Evolutionary conservation across 2,329 filamentous ascomycete genomes (phyloP).

Genomic region (Apiospora sp.): DNA sequence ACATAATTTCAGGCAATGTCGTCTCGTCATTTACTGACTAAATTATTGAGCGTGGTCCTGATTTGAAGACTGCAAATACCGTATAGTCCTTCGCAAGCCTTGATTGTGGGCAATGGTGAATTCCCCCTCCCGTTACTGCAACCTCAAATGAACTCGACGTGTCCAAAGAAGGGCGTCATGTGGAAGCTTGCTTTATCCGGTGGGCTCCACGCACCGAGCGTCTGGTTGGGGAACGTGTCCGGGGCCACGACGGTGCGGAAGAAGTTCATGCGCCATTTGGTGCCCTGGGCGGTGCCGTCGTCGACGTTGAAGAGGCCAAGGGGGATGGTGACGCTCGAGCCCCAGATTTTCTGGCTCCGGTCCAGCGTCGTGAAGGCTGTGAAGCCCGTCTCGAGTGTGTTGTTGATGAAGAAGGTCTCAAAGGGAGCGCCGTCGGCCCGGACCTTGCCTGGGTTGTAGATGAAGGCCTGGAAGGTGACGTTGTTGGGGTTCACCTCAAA

Average conservation of each 20-base stretch:
- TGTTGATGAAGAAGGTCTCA: conserved; percentile 51
- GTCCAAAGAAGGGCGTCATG: conserved; percentile 40
- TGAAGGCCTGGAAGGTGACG: conserved; percentile 58
- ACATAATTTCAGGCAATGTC: background rate
- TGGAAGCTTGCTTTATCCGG: conserved; percentile 57
- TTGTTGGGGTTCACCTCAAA: conserved; percentile 61
- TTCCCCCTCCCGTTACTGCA: background rate
- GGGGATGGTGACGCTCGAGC: conserved; percentile 51
- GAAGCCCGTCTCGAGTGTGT: conserved; percentile 52
- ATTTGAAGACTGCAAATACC: background rate
- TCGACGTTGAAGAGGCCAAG: conserved; percentile 60
- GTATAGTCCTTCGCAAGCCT: background rate
- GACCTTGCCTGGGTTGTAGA: conserved; percentile 59
- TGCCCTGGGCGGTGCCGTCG: conserved; percentile 49
- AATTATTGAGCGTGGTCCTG: background rate
- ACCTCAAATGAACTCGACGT: conserved; percentile 47
- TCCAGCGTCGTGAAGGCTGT: conserved; percentile 50
- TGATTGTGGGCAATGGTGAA: background rate
- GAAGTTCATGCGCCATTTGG: conserved; percentile 61
- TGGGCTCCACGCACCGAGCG: conserved; percentile 54
- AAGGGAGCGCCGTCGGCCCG: conserved; percentile 51
- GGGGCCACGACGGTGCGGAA: conserved; percentile 55
- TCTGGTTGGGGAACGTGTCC: conserved; percentile 52
- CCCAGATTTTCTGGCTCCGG: conserved; percentile 47
- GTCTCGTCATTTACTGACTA: background rate